Evolutionary conservation across 345 rosid species (phyloP).

Genomic region (Eucalyptus curtisii): DNA sequence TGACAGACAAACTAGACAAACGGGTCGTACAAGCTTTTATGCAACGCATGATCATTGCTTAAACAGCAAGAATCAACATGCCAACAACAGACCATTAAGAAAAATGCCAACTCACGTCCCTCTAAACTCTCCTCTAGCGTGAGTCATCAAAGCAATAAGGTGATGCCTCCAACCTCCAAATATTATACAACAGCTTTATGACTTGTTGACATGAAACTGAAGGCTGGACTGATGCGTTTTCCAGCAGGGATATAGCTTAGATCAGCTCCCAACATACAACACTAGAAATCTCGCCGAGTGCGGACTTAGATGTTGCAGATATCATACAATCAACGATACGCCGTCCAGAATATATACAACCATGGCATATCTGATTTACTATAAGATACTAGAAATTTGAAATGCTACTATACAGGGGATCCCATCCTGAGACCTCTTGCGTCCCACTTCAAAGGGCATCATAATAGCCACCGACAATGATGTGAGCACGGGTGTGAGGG

Average conservation of each 20-base stretch:
- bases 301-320: background rate
- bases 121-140: background rate
- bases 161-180: background rate
- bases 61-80: background rate
- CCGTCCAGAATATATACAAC: background rate
- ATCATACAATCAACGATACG: background rate
- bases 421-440: background rate
- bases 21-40: background rate
- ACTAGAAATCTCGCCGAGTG: background rate
- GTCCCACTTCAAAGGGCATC: conserved; percentile 23
- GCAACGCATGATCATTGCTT: background rate
- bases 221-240: background rate
- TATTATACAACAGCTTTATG: background rate
- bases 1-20: background rate
- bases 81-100: background rate
- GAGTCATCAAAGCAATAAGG: background rate
- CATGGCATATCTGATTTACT: background rate
- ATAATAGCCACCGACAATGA: conserved; percentile 66
- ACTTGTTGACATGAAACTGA: background rate
- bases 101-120: background rate
- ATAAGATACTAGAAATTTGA: background rate
- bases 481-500: conserved; percentile 63
- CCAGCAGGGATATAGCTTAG: background rate
- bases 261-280: background rate
- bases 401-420: background rate